Base-by-base conservation (phyloP, 2,329 filamentous ascomycete genomes). In the Trichoderma sp. region DNA sequence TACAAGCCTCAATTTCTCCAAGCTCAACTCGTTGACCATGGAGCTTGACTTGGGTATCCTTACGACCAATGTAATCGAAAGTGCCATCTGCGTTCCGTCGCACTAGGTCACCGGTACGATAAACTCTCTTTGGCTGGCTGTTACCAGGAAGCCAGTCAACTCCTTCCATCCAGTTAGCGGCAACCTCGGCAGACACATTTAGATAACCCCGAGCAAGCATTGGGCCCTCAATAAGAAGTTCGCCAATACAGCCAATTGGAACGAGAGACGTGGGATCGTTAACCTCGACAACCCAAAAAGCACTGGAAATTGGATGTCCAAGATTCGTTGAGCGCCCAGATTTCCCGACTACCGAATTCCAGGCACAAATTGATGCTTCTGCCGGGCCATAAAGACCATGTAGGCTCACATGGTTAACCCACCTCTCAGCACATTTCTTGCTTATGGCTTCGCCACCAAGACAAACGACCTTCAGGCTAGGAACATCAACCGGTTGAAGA, bases 151-250 rank as follows among this genome's bases (percentile, higher is more conserved):
- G 32, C 53, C 64, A 29, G 5, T 34, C 34, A 54, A 61, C 68
- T 4, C 65, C 37, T 1, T 64, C 34, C 5, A 70, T 27, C 68
- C 68, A 70, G 22, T 57, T 53, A 32, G 61, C 61, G 10, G 54
- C 39, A 7, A 53, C 52, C n/a, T 66, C 37, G 15, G 10, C 52
- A 2, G 17, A 15, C 34, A 68, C 63, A 15, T 60, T 59, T 4
- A 71, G 45, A 64, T 70, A 70, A 13, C 71, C 71, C 1, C 72
- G 65, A 3, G 72, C 70, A 19, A 73, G 69, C 9, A 70, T 68
- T 10, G 69, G 68, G 5, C 71, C 70, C 25, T 73, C 70, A 27
- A 73, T 70, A 5, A 73, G 60, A 2, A 73, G 67, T 50, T 73
- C 72, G 6, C 72, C 72, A 10, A 72, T 27, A 15, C 64, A 63